phyloP scores from a whole-genome alignment of 192 early-diverging fungal genomes.

The Coemansia sp. region DNA sequence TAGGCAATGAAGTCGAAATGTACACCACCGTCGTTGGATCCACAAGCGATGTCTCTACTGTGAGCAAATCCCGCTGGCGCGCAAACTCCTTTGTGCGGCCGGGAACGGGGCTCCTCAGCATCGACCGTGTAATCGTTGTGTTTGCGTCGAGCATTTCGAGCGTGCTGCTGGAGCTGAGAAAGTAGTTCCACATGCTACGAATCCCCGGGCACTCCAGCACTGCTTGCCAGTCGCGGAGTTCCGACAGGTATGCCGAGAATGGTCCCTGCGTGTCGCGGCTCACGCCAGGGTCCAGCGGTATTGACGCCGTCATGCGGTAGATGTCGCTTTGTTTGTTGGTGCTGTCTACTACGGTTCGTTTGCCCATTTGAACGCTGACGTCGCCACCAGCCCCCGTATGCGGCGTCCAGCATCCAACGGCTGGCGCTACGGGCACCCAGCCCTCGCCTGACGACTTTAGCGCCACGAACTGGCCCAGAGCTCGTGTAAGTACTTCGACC shows the following conservation, averaged over 20 bases:
- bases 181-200: slow-evolving; percentile 52
- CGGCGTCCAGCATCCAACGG: background rate
- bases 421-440: slow-evolving; percentile 30
- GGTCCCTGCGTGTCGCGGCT: slow-evolving; percentile 43
- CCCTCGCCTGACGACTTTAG: slow-evolving; percentile 46
- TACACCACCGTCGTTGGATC: slow-evolving; percentile 51
- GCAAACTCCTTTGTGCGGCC: slow-evolving; percentile 38
- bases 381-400: slow-evolving; percentile 31
- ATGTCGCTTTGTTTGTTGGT: slow-evolving; percentile 14
- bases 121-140: slow-evolving; percentile 39
- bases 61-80: slow-evolving; percentile 41
- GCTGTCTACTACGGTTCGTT: background rate
- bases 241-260: slow-evolving; percentile 40
- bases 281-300: slow-evolving; percentile 39
- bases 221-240: slow-evolving; percentile 55
- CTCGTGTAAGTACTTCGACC: slow-evolving; percentile 41
- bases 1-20: slow-evolving; percentile 43
- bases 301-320: slow-evolving; percentile 47
- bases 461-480: slow-evolving; percentile 43
- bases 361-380: slow-evolving; percentile 34
- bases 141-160: slow-evolving; percentile 51
- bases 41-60: slow-evolving; percentile 53
- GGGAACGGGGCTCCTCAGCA: slow-evolving; percentile 37
- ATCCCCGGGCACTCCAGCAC: slow-evolving; percentile 49
- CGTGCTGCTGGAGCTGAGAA: slow-evolving; percentile 23